These are phyloP conservation scores for Teratosphaeriaceae sp. DNA, from an alignment of 2,329 filamentous ascomycete species.

Conservation along the genomic window DNA sequence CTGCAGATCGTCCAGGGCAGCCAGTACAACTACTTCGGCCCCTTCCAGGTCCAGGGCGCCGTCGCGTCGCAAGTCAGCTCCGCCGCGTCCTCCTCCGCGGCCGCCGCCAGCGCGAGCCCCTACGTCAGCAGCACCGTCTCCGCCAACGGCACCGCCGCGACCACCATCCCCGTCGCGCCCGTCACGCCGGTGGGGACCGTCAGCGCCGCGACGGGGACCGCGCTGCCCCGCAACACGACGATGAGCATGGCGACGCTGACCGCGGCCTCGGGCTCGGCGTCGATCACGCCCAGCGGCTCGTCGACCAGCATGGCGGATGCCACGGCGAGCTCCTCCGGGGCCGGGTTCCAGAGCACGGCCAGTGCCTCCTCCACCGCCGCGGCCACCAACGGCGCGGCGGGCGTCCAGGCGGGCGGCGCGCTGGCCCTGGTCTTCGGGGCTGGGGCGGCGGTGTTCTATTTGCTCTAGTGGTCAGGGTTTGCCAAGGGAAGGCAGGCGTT, in stretches of 20 bases:
- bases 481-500: no score
- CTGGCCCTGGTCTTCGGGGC: conserved; percentile 35
- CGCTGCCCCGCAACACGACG: conserved; percentile 24
- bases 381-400: conserved; percentile 16
- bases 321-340: conserved; percentile 4
- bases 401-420: conserved; percentile 27
- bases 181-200: conserved; percentile 5
- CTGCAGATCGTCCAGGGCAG: conserved; percentile 52
- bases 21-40: conserved; percentile 50
- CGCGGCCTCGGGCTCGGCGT: conserved; percentile 4
- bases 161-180: conserved; percentile 12
- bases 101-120: conserved; percentile 1
- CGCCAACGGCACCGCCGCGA: conserved; percentile 9
- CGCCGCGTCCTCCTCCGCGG: conserved; percentile 22
- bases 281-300: not conserved
- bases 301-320: not conserved
- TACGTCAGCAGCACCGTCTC: conserved; percentile 2
- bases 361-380: conserved; percentile 7
- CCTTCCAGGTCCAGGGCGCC: conserved; percentile 40
- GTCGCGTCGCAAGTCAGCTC: no score
- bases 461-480: no score
- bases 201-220: conserved; percentile 13
- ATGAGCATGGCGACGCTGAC: conserved; percentile 20
- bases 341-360: conserved; percentile 1
- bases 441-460: conserved; percentile 35